Percentiles rank a stretch among this genome's conserved stretches.
Conservation (phyloP, 257 asterid genomes). For the Fraxinus americana region DNA sequence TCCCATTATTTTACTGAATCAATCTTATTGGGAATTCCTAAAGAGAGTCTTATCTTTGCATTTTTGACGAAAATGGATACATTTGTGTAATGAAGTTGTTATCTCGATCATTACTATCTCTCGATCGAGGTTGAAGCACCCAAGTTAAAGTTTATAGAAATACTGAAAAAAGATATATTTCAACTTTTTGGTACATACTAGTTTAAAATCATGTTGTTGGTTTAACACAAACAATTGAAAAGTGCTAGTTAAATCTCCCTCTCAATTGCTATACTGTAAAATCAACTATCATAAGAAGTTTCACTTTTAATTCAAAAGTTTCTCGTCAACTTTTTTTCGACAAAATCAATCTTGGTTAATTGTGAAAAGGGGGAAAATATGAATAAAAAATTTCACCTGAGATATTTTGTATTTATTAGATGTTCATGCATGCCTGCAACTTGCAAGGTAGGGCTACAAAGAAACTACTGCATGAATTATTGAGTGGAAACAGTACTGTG, state of each 20-base stretch:
- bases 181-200: too few relatives aligned
- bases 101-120: too few relatives aligned
- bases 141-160: too few relatives aligned
- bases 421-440: neutral
- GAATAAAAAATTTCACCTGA: neutral
- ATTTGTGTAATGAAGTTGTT: too few relatives aligned
- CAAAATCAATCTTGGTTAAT: neutral
- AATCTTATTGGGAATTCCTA: neutral
- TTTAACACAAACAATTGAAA: too few relatives aligned
- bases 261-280: too few relatives aligned
- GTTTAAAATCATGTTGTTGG: too few relatives aligned
- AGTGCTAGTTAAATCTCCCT: too few relatives aligned
- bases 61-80: neutral
- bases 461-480: neutral
- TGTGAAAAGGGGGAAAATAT: neutral
- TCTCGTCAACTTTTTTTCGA: neutral
- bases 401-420: neutral
- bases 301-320: neutral
- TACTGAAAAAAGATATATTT: too few relatives aligned
- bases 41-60: neutral
- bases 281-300: too few relatives aligned
- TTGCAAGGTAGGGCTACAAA: constrained; percentile 24
- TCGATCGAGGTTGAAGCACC: too few relatives aligned
- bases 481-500: neutral
- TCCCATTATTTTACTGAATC: neutral